phyloP scores from a whole-genome alignment of 495 filamentous ascomycete species.

The Bombardia bombarda region DNA sequence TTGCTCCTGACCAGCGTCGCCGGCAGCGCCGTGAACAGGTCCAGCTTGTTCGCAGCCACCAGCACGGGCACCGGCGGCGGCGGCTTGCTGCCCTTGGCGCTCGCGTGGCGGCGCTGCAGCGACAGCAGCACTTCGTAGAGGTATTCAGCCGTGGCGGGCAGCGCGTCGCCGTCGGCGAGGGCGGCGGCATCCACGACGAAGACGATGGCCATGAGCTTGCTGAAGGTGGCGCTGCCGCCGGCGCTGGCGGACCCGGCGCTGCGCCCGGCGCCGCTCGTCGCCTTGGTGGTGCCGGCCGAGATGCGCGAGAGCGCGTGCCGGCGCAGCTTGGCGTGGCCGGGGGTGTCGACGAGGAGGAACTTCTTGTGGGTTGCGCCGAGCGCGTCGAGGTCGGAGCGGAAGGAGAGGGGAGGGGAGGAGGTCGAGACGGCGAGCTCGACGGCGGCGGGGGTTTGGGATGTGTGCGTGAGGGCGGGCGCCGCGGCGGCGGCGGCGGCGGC shows the following conservation, averaged over 20 bases:
- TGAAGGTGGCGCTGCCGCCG: conserved; percentile 7
- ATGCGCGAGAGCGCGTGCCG: conserved; percentile 41
- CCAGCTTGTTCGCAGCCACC: conserved; percentile 88
- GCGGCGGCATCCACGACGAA: conserved; percentile 83
- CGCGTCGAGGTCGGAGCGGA: conserved; percentile 44
- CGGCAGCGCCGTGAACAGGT: conserved; percentile 89
- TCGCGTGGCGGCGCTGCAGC: conserved; percentile 63
- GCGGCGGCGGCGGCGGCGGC: conserved; percentile 21
- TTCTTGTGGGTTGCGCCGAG: conserved; percentile 51
- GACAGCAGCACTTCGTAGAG: conserved; percentile 77
- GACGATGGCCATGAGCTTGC: conserved; percentile 65
- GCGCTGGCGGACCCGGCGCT: neutral
- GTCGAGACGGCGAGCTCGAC: conserved; percentile 65
- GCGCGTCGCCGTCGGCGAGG: conserved; percentile 43
- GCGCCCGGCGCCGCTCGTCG: neutral
- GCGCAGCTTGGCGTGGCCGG: conserved; percentile 90
- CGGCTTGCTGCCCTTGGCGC: conserved; percentile 47
- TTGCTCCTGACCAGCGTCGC: conserved; percentile 64
- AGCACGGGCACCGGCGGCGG: conserved; percentile 63
- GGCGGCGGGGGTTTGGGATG: conserved; percentile 66
- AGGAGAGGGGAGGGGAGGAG: conserved; percentile 46
- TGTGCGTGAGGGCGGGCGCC: conserved; percentile 55
- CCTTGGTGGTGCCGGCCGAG: conserved; percentile 49
- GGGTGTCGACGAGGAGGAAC: conserved; percentile 80
- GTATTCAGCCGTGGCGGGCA: conserved; percentile 43